Base-by-base conservation (phyloP, 176 grass and related monocot genomes). In the Oryza meyeriana region DNA sequence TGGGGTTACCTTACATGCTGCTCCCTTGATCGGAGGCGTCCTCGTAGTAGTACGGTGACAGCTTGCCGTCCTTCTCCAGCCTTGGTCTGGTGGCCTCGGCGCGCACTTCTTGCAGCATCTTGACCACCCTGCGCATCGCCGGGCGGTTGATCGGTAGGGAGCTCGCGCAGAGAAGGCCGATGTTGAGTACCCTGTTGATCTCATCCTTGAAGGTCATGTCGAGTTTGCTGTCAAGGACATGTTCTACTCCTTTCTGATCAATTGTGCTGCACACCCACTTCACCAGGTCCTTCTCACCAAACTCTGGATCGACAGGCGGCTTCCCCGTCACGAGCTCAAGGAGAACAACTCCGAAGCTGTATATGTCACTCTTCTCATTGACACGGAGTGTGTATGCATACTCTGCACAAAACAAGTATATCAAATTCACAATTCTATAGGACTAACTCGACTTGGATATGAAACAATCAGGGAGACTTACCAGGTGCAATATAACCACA, bases 401-500 rank as follows among this genome's bases (percentile, higher is more conserved):
- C 86, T 98, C 95, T 91, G 78, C 66, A 83, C 0, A 38, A 24
- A 36, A 52, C 8, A 64, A 8, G 42, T 20, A 69, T 1, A 76
- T 78, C 59, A 78, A 31, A 72, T 26, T 26, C 66, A 44, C 27
- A 70, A 74, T 2, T 45, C 16, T 39, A 25, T 75, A 11, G 28
- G 10, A 64, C 10, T 30, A 24, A 13, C 33, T 76, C 61, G 31
- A 38, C 10, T 77, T 63, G 20, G 18, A 22, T n/a, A 5, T 72
- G 70, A 74, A 69, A 59, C 22, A 38, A 26, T 41, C 27, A 24
- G 18, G 41, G 68, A 59, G 1, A 47, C 81, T 32, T 71, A 97
- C 94, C 94, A 59, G 95, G 95, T 31, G 95, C 95, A 10, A 98
- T 95, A 75, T 98, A 98, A 2, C 95, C 95, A 13, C 92, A 93